These are phyloP conservation scores for Plantago coronopus DNA, from an alignment of 305 asterid species.

Conservation along the genomic window DNA sequence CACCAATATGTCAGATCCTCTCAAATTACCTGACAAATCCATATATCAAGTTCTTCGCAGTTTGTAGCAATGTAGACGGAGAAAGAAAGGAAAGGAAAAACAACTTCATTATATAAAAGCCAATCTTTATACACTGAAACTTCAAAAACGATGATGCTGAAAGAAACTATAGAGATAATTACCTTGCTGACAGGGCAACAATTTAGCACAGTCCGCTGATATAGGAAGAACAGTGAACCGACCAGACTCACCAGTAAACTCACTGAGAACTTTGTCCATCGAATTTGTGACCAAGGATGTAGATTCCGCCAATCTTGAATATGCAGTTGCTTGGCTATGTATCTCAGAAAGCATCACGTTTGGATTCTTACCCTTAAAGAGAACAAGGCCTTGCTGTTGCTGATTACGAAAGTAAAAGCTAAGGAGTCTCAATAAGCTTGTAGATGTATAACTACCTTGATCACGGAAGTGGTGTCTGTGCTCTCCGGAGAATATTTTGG, in stretches of 20 bases:
- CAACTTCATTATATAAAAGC: no score
- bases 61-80: not conserved
- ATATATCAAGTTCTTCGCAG: slow-evolving; percentile 9
- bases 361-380: slow-evolving; percentile 43
- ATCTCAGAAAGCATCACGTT: slow-evolving; percentile 38
- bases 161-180: not conserved
- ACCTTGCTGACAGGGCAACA: slow-evolving; percentile 68
- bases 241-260: slow-evolving; percentile 77
- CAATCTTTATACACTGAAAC: no score
- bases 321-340: slow-evolving; percentile 65
- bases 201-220: slow-evolving; percentile 78
- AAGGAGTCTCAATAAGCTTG: not conserved
- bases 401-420: slow-evolving; percentile 6
- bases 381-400: slow-evolving; percentile 7
- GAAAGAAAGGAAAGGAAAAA: no score
- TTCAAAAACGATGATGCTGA: no score
- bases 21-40: slow-evolving; percentile 41
- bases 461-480: slow-evolving; percentile 21
- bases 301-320: slow-evolving; percentile 56
- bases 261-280: slow-evolving; percentile 51
- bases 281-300: slow-evolving; percentile 31
- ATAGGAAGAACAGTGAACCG: slow-evolving; percentile 68
- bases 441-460: slow-evolving; percentile 38
- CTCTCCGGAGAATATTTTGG: slow-evolving; percentile 34
- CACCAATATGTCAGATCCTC: slow-evolving; percentile 74